phyloP scores from a whole-genome alignment of 2,329 filamentous ascomycete genomes.

The Sarocladium kiliense region DNA sequence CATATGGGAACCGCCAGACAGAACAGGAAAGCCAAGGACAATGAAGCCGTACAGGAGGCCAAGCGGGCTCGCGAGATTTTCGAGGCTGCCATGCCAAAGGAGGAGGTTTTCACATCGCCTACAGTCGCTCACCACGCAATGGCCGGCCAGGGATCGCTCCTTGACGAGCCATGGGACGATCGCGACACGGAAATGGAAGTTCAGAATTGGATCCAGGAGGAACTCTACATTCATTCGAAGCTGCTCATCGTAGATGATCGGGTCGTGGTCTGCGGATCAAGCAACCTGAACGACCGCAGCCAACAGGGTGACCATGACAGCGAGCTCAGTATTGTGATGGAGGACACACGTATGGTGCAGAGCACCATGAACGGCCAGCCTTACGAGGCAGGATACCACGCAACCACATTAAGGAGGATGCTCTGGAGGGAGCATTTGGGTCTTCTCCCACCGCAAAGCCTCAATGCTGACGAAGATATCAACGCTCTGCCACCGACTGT shows the following conservation, averaged over 20 bases:
- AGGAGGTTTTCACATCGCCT: constrained; percentile 30
- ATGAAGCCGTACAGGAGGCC: constrained; percentile 29
- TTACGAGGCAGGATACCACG: constrained; percentile 76
- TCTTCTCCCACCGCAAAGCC: constrained; percentile 66
- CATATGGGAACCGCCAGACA: constrained; percentile 41
- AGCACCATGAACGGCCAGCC: constrained; percentile 74
- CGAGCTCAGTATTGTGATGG: constrained; percentile 84
- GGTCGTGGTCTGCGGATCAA: constrained; percentile 77
- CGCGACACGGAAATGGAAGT: constrained; percentile 67
- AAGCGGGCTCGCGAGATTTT: constrained; percentile 47
- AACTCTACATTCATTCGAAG: constrained; percentile 93
- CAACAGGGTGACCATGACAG: constrained; percentile 87
- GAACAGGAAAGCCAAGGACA: constrained; percentile 30
- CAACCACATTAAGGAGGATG: constrained; percentile 72
- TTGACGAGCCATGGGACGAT: constrained; percentile 72
- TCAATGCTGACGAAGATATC: constrained; percentile 60
- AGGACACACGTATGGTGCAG: constrained; percentile 67
- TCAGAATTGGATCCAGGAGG: constrained; percentile 88
- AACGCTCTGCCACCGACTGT: constrained; percentile 70
- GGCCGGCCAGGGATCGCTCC: constrained; percentile 55
- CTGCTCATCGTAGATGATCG: constrained; percentile 84
- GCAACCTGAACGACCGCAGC: constrained; percentile 87
- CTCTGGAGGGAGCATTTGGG: constrained; percentile 91
- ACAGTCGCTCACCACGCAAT: constrained; percentile 75
- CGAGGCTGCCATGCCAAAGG: constrained; percentile 39